phyloP scores from a whole-genome alignment of 345 rosid species.

The Turnera subulata region DNA sequence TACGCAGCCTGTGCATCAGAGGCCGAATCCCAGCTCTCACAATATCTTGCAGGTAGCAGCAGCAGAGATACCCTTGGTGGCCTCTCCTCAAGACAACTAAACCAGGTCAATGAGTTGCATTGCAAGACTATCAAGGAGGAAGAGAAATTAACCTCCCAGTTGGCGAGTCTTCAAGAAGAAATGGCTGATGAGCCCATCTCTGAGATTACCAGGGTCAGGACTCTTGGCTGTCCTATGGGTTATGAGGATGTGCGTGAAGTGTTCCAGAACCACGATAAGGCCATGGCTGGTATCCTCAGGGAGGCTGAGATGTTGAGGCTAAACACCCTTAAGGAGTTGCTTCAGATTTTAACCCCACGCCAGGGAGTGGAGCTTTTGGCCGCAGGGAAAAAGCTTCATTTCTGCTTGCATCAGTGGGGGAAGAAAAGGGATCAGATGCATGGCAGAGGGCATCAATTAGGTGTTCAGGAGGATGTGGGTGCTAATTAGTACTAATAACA shows the following conservation, averaged over 20 bases:
- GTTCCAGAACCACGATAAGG: slow-evolving; percentile 23
- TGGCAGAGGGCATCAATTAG: too few relatives aligned
- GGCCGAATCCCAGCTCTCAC: slow-evolving; percentile 19
- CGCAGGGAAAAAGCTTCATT: slow-evolving; percentile 33
- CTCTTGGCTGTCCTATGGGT: neutral
- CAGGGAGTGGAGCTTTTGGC: slow-evolving; percentile 46
- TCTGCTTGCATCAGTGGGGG: slow-evolving; percentile 42
- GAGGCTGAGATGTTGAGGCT: slow-evolving; percentile 40
- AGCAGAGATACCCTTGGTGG: slow-evolving; percentile 14
- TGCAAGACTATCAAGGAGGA: slow-evolving; percentile 24
- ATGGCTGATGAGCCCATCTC: slow-evolving; percentile 38
- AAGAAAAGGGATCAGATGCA: slow-evolving; percentile 33
- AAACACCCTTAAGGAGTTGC: slow-evolving; percentile 26
- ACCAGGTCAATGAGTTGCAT: slow-evolving; percentile 29
- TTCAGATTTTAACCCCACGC: slow-evolving; percentile 25
- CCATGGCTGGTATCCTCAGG: slow-evolving; percentile 23
- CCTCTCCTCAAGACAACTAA: slow-evolving; percentile 27
- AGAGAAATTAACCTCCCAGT: slow-evolving; percentile 24
- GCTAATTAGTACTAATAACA: too few relatives aligned
- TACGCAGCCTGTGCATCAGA: slow-evolving; percentile 29
- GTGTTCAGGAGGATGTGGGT: too few relatives aligned
- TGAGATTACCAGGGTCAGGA: slow-evolving; percentile 12
- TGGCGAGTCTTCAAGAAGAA: slow-evolving; percentile 42
- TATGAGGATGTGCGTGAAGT: slow-evolving; percentile 20
- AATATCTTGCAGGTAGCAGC: slow-evolving; percentile 12